These are phyloP conservation scores for Bruguiera parviflora DNA, from an alignment of 345 rosid species.

Conservation along the genomic window DNA sequence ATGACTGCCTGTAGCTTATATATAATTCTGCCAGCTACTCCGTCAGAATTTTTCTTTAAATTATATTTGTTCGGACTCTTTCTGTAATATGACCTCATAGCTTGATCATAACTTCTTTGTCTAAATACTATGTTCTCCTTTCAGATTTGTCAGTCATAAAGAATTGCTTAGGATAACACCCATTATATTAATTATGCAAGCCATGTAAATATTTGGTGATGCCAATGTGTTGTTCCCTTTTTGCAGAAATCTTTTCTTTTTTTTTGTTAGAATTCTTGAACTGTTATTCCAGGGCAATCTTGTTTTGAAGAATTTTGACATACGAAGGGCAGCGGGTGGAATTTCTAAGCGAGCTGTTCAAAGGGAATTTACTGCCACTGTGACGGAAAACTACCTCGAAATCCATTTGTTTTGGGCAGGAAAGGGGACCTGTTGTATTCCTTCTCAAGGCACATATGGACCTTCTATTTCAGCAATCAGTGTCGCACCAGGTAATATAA, in stretches of 20 bases:
- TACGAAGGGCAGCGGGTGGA: conserved; percentile 31
- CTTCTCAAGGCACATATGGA: conserved; percentile 29
- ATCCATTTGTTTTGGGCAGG: conserved; percentile 40
- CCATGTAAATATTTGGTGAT: no score
- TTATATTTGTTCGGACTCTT: no score
- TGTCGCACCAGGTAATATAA: conserved; percentile 48
- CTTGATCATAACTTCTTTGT: no score
- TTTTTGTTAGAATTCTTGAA: neutral
- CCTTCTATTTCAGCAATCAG: conserved; percentile 46
- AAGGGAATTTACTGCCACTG: conserved; percentile 9
- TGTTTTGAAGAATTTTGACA: conserved; percentile 35
- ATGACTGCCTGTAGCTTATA: no score
- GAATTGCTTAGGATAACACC: no score
- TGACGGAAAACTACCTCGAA: conserved; percentile 31
- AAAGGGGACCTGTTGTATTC: conserved; percentile 38
- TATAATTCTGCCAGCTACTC: no score
- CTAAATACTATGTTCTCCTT: no score
- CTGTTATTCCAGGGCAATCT: conserved; percentile 22
- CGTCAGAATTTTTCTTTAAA: no score
- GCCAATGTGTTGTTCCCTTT: neutral
- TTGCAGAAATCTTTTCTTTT: neutral
- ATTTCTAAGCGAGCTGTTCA: conserved; percentile 20
- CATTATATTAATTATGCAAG: no score
- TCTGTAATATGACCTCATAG: no score
- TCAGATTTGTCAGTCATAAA: no score